These are phyloP conservation scores for Hygrophorus pudorinus DNA, from an alignment of 768 basidiomycete species.

Conservation along the genomic window DNA sequence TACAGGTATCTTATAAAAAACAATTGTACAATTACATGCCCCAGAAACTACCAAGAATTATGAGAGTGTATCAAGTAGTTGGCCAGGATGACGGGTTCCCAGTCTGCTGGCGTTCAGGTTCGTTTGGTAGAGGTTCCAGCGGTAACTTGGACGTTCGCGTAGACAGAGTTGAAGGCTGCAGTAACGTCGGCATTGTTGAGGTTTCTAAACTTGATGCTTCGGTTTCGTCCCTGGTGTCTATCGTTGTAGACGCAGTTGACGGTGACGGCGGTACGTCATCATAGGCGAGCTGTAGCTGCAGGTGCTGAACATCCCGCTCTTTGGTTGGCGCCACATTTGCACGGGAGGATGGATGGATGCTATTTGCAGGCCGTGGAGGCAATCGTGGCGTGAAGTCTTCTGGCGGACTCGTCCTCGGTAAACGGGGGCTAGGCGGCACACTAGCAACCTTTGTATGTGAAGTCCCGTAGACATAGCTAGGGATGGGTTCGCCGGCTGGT, in stretches of 20 bases:
- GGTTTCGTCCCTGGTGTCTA: background rate
- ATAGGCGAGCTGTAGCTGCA: constrained; percentile 19
- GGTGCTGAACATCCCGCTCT: constrained; percentile 21
- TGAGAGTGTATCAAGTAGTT: too few relatives aligned
- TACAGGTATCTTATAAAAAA: too few relatives aligned
- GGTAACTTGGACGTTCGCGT: too few relatives aligned
- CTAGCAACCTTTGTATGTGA: constrained; percentile 56
- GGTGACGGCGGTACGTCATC: constrained; percentile 20
- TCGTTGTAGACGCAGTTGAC: constrained; percentile 6
- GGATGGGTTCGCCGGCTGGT: constrained; percentile 52
- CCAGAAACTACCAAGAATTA: too few relatives aligned
- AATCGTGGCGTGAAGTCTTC: constrained; percentile 70
- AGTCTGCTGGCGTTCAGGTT: too few relatives aligned
- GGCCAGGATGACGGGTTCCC: too few relatives aligned
- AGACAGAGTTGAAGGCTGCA: too few relatives aligned
- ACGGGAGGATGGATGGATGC: constrained; percentile 72
- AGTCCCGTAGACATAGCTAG: constrained; percentile 56
- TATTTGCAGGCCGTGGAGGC: constrained; percentile 56
- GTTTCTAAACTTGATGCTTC: background rate
- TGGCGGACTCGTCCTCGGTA: constrained; percentile 18
- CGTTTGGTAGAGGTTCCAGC: too few relatives aligned
- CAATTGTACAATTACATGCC: too few relatives aligned
- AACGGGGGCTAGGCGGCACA: constrained; percentile 26
- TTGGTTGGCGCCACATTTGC: constrained; percentile 41
- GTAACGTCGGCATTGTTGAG: too few relatives aligned